phyloP scores from a whole-genome alignment of 768 basidiomycete species.

The Grammothele lineata region DNA sequence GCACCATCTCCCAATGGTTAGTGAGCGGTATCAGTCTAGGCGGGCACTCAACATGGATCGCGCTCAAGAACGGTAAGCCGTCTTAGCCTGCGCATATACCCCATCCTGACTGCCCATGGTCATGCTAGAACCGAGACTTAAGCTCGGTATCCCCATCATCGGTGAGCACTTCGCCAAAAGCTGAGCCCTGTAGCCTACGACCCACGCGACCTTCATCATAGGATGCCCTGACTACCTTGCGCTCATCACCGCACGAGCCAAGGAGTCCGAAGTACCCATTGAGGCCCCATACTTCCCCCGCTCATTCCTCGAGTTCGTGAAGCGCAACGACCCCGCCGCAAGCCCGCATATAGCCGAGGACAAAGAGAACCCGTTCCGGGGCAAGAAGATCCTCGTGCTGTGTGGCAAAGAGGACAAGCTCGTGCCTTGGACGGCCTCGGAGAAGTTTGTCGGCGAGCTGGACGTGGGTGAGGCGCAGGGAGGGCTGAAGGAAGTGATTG shows the following conservation, averaged over 20 bases:
- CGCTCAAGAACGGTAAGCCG: conserved; percentile 40
- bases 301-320: conserved; percentile 45
- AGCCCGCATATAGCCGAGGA: conserved; percentile 36
- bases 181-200: no score
- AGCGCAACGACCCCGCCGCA: conserved; percentile 39
- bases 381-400: conserved; percentile 70
- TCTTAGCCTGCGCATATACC: not conserved
- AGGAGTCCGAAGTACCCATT: conserved; percentile 35
- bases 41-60: conserved; percentile 79
- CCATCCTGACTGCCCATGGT: not conserved
- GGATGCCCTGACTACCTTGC: conserved; percentile 68
- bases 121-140: conserved; percentile 36
- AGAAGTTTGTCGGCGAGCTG: conserved; percentile 51
- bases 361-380: conserved; percentile 51
- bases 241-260: conserved; percentile 53
- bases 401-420: conserved; percentile 59
- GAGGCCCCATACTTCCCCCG: conserved; percentile 54
- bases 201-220: no score
- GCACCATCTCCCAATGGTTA: conserved; percentile 60
- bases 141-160: conserved; percentile 39
- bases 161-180: conserved; percentile 11
- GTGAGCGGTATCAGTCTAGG: conserved; percentile 76
- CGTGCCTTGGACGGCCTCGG: conserved; percentile 63
- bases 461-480: conserved; percentile 40
- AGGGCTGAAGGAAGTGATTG: conserved; percentile 52